Evolutionary conservation across 352 stramenopile genomes (phyloP).

Genomic region (Thraustotheca clavata): DNA sequence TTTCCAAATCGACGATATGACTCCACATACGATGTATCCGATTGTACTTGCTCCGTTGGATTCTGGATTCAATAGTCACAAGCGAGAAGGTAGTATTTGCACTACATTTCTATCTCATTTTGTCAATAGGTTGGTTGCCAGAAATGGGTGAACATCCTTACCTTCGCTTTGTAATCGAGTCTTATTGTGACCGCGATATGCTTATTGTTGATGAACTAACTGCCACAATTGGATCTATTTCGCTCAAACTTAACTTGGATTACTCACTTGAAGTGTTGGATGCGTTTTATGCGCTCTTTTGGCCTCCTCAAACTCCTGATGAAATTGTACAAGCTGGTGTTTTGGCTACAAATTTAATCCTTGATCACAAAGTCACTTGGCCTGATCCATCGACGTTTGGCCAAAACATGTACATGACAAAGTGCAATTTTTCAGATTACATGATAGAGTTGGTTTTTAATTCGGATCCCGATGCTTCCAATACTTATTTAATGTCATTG

Average conservation of each 20-base stretch:
- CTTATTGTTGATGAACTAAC: slow-evolving; percentile 74
- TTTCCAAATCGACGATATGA: slow-evolving; percentile 85
- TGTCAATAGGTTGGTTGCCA: slow-evolving; percentile 44
- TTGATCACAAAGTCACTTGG: neutral
- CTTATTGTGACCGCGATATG: slow-evolving; percentile 53
- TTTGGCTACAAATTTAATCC: neutral
- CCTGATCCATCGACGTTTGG: slow-evolving; percentile 10
- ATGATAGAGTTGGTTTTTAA: slow-evolving; percentile 80
- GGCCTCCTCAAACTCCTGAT: slow-evolving; percentile 11
- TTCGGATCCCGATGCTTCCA: slow-evolving; percentile 64
- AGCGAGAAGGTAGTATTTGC: slow-evolving; percentile 39
- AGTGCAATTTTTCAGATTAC: slow-evolving; percentile 55
- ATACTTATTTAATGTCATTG: slow-evolving; percentile 72
- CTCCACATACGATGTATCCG: slow-evolving; percentile 50
- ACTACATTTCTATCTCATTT: too few relatives aligned
- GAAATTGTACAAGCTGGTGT: slow-evolving; percentile 1
- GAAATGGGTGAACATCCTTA: slow-evolving; percentile 65
- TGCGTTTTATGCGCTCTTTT: slow-evolving; percentile 54
- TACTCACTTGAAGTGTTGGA: slow-evolving; percentile 67
- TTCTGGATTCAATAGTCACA: slow-evolving; percentile 82
- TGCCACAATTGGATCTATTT: slow-evolving; percentile 54
- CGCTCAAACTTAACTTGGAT: slow-evolving; percentile 72
- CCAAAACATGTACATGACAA: slow-evolving; percentile 67
- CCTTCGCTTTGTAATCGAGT: slow-evolving; percentile 55
- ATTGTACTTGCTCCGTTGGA: slow-evolving; percentile 72